Conservation (phyloP, 192 early-diverging fungal genomes). For the Coemansia sp. region DNA sequence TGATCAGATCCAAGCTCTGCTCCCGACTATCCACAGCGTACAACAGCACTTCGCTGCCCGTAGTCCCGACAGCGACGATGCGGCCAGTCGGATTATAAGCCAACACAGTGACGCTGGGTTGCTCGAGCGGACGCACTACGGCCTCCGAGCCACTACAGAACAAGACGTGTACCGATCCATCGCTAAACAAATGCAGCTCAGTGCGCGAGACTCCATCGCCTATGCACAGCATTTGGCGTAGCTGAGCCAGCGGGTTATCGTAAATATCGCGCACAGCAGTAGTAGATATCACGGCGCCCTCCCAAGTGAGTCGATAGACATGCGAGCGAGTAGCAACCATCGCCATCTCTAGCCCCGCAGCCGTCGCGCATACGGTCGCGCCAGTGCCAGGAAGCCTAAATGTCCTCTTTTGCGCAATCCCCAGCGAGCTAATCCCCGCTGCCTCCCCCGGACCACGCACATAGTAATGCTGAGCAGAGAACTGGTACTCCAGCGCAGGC, state of each 20-base stretch:
- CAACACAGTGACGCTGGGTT: slow-evolving; percentile 11
- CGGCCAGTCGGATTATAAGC: slow-evolving; percentile 22
- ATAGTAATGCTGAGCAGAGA: slow-evolving; percentile 42
- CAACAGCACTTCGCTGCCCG: slow-evolving; percentile 22
- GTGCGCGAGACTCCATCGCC: background rate
- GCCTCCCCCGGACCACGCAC: slow-evolving; percentile 49
- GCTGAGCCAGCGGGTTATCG: slow-evolving; percentile 12
- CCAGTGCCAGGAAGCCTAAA: slow-evolving; percentile 25
- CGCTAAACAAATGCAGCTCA: slow-evolving; percentile 26
- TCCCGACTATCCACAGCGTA: background rate
- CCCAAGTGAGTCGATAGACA: slow-evolving; percentile 34
- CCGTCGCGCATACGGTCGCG: slow-evolving; percentile 23
- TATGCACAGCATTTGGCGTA: slow-evolving; percentile 18
- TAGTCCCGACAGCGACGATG: slow-evolving; percentile 31
- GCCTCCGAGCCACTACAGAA: background rate
- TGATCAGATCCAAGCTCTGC: background rate
- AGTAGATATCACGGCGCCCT: slow-evolving; percentile 13
- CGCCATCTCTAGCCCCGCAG: slow-evolving; percentile 7
- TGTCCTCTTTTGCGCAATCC: slow-evolving; percentile 37
- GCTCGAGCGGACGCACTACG: background rate
- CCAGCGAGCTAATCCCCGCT: slow-evolving; percentile 22
- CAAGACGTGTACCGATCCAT: slow-evolving; percentile 21
- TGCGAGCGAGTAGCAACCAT: slow-evolving; percentile 25
- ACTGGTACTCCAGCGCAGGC: slow-evolving; percentile 36
- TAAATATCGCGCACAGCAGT: slow-evolving; percentile 13